Conservation (phyloP, 208 protist species). For the Leishmania tarentolae region DNA sequence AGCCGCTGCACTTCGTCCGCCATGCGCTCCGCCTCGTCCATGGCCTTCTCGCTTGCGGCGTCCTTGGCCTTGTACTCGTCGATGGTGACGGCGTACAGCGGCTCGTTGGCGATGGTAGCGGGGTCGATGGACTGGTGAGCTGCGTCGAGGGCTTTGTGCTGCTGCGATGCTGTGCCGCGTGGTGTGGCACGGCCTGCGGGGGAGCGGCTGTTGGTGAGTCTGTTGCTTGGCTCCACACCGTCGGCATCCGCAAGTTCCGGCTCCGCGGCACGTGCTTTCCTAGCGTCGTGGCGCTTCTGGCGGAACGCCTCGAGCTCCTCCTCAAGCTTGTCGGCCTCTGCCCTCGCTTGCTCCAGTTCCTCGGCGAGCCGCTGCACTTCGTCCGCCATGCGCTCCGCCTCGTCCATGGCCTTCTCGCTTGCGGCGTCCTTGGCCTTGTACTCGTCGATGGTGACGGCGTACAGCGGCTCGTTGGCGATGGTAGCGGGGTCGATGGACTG, state of each 20-base stretch:
- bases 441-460: constrained; percentile 26
- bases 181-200: neutral
- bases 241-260: constrained; percentile 15
- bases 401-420: neutral
- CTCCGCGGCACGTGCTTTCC: constrained; percentile 16
- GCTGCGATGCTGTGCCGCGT: constrained; percentile 2
- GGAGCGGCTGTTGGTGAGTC: neutral
- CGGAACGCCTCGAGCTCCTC: constrained; percentile 33
- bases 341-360: constrained; percentile 12
- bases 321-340: neutral
- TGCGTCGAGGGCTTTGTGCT: neutral
- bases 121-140: constrained; percentile 21
- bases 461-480: constrained; percentile 28
- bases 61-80: constrained; percentile 25
- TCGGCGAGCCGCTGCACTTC: constrained; percentile 9
- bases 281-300: constrained; percentile 29
- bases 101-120: constrained; percentile 20
- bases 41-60: neutral
- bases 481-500: constrained; percentile 20
- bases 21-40: constrained; percentile 8
- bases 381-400: constrained; percentile 5
- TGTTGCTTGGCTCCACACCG: neutral
- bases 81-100: constrained; percentile 25
- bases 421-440: constrained; percentile 18
- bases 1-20: constrained; percentile 8